These are phyloP conservation scores for Ceratocystis huliohia DNA, from an alignment of 2,329 filamentous ascomycete species.

Conservation along the genomic window DNA sequence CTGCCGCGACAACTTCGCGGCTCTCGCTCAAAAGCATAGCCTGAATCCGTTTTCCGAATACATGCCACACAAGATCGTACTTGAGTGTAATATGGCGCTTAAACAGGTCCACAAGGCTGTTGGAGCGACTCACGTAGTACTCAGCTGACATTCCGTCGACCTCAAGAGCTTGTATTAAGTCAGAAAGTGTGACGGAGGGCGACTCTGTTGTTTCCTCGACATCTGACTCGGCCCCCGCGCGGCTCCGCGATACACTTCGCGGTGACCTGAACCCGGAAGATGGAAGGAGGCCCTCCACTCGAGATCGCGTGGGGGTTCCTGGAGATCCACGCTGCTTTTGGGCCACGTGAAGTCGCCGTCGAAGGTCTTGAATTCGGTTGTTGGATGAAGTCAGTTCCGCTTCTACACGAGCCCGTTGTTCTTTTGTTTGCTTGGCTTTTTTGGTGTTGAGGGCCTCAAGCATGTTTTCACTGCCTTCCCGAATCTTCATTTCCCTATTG, in stretches of 20 bases:
- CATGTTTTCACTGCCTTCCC: slow-evolving; percentile 94
- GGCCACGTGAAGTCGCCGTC: slow-evolving; percentile 46
- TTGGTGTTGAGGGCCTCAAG: slow-evolving; percentile 88
- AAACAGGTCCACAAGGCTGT: slow-evolving; percentile 90
- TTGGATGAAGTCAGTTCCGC: slow-evolving; percentile 86
- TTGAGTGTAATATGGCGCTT: slow-evolving; percentile 86
- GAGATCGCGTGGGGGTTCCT: slow-evolving; percentile 40
- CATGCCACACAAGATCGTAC: slow-evolving; percentile 90
- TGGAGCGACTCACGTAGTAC: slow-evolving; percentile 88
- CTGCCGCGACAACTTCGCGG: slow-evolving; percentile 87
- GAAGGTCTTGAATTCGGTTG: slow-evolving; percentile 50
- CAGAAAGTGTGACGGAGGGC: slow-evolving; percentile 79
- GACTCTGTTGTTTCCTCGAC: slow-evolving; percentile 63
- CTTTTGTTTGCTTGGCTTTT: slow-evolving; percentile 89
- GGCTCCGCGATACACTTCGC: slow-evolving; percentile 41
- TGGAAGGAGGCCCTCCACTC: slow-evolving; percentile 37
- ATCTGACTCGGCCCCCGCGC: slow-evolving; percentile 47
- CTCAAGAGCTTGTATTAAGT: slow-evolving; percentile 82
- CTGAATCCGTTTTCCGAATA: slow-evolving; percentile 88
- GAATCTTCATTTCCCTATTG: slow-evolving; percentile 94
- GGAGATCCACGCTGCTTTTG: slow-evolving; percentile 39
- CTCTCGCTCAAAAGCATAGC: slow-evolving; percentile 92
- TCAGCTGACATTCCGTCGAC: slow-evolving; percentile 77
- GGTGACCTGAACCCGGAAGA: slow-evolving; percentile 43
- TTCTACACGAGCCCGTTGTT: slow-evolving; percentile 66